Evolutionary conservation across 2,329 filamentous ascomycete species (phyloP).

Genomic region (Amauroascus verrucosus): DNA sequence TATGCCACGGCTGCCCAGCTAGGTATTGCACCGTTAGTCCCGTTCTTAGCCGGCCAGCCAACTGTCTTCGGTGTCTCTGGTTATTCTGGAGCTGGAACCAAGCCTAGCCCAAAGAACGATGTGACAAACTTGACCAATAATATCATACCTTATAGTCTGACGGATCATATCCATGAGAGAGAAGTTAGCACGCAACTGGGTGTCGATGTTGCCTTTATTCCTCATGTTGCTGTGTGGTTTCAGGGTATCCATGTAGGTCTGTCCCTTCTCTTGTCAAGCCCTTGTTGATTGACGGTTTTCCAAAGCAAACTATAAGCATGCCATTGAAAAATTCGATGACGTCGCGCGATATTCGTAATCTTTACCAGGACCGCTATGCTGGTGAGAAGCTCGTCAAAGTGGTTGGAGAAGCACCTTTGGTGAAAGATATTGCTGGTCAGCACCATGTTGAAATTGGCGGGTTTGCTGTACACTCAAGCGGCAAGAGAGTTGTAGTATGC

Average conservation of each 20-base stretch:
- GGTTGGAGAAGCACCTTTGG: constrained; percentile 72
- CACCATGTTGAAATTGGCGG: constrained; percentile 91
- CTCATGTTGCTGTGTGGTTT: constrained; percentile 95
- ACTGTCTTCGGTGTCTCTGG: constrained; percentile 85
- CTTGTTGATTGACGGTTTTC: constrained; percentile 8
- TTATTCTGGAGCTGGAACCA: constrained; percentile 90
- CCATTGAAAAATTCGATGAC: constrained; percentile 79
- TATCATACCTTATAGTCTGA: constrained; percentile 81
- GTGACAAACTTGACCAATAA: constrained; percentile 73
- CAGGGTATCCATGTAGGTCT: constrained; percentile 65
- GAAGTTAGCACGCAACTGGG: constrained; percentile 77
- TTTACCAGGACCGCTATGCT: constrained; percentile 93
- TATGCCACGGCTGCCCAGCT: constrained; percentile 91
- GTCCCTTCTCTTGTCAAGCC: not conserved
- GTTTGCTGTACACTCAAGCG: constrained; percentile 82
- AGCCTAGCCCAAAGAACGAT: constrained; percentile 90
- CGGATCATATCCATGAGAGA: constrained; percentile 87
- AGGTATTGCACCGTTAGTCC: constrained; percentile 71
- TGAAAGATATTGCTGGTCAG: constrained; percentile 73
- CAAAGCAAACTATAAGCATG: constrained; percentile 73
- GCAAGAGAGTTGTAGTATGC: constrained; percentile 88
- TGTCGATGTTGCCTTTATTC: constrained; percentile 68
- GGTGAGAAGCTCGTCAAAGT: constrained; percentile 94
- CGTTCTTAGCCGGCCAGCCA: constrained; percentile 66
- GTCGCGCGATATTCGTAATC: constrained; percentile 79